These are phyloP conservation scores for Schwanniomyces sp. DNA, from an alignment of 805 yeast species.

Conservation along the genomic window DNA sequence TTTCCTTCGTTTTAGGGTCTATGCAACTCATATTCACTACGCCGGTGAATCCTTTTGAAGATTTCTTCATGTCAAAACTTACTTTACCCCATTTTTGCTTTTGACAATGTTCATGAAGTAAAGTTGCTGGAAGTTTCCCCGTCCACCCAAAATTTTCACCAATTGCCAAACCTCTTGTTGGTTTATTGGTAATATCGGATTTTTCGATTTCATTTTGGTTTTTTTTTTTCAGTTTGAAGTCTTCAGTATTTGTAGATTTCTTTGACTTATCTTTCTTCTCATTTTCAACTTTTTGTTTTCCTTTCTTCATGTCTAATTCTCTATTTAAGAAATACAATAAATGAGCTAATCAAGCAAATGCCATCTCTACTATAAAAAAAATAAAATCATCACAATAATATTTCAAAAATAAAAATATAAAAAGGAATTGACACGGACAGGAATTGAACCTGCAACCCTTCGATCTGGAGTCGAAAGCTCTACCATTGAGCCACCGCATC, in stretches of 20 bases:
- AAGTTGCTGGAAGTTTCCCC: slow-evolving; percentile 86
- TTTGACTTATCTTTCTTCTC: slow-evolving; percentile 6
- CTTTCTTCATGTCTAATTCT: background rate
- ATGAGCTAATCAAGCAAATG: background rate
- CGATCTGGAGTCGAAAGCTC: slow-evolving; percentile 54
- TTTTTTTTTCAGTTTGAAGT: slow-evolving; percentile 5
- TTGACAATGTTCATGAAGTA: slow-evolving; percentile 85
- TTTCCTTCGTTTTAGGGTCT: slow-evolving; percentile 79
- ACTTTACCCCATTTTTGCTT: slow-evolving; percentile 88
- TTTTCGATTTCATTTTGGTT: slow-evolving; percentile 2
- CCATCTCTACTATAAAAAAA: background rate
- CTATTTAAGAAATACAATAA: background rate
- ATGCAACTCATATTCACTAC: slow-evolving; percentile 64
- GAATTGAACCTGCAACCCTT: slow-evolving; percentile 87
- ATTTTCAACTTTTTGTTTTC: background rate
- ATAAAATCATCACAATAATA: background rate
- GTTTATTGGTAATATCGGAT: slow-evolving; percentile 23
- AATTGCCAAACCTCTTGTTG: slow-evolving; percentile 39
- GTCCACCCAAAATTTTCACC: slow-evolving; percentile 82
- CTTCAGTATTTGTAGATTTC: background rate
- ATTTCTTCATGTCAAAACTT: slow-evolving; percentile 64
- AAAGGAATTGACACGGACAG: slow-evolving; percentile 63
- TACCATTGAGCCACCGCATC: slow-evolving; percentile 44
- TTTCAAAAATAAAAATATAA: background rate
- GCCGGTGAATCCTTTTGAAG: slow-evolving; percentile 57